Base-by-base conservation (phyloP, 2,329 filamentous ascomycete species). In the Rutstroemia sydowiana region DNA sequence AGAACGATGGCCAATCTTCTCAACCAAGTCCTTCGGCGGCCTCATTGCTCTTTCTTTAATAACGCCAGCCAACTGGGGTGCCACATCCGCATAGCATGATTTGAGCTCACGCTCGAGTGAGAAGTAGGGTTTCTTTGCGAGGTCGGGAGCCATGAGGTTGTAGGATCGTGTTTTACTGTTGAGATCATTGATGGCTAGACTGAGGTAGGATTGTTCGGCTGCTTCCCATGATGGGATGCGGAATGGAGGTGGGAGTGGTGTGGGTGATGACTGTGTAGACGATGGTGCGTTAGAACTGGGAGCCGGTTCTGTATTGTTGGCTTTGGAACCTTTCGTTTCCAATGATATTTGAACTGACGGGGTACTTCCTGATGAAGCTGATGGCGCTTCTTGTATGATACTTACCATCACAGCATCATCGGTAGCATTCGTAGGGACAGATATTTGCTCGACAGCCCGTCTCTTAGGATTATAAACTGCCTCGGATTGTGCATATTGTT, bases 71-170 rank as follows among this genome's bases (percentile, higher is more conserved):
- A 97, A 69, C 43, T 77, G 73, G 0, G 89, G 89, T 6, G 92
- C 92, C 1, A 95, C 84, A 55, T 95, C 91, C 0, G 89, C 86
- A 64, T 84, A 97, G 66, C 91, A 96, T 2, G 79, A 75, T 28
- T 76, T 77, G 14, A 97, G 75, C 69, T 98, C 93, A 45, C 92
- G 81, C 41, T 90, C 81, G 7, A 97, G 79, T 2, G 77, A 84
- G 64, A 89, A 90, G 68, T 97, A 97, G 0, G 92, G 88, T 68
- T 95, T 95, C 70, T 93, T 95, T 2, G 92, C 91, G 1, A 95
- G 76, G 50, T 89, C 85, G 0, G 93, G 93, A 0, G 93, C 92
- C 82, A 95, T 92, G 3, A 97, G 79, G 62, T 97, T 97, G 73
- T 98, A 98, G 13, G 87, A 87, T 23, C 93, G 81, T 7, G 89